Base-by-base conservation (phyloP, 2,329 filamentous ascomycete species). In the Lasiodiplodia sp. region DNA sequence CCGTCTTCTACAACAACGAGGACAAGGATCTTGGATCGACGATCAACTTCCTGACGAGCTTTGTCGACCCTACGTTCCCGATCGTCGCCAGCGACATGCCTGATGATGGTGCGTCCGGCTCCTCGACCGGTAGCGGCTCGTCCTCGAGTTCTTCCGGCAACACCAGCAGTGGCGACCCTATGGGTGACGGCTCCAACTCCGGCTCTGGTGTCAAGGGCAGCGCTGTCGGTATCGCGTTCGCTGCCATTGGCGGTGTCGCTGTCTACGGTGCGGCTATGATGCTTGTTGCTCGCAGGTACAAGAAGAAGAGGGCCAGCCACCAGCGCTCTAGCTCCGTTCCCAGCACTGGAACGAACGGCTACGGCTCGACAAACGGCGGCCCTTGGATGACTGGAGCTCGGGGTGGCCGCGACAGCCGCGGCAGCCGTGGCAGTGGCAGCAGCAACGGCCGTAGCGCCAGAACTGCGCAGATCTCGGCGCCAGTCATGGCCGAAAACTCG, bases 241-340 rank as follows among this genome's bases (percentile, higher is more conserved):
- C 92, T 74, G 91, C 92, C 31, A 88, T 94, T 38, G 87, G 88
- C 53, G 90, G 94, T 75, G 93, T 92, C 52, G 91, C 90, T 63
- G 90, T 93, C n/a, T 97, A 97, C 73, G 94, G 94, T 76, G 92
- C 92, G 14, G 94, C 93, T 79, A 97, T 97, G 94, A 95, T 97
- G 83, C 90, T 96, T 75, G 89, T 97, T 72, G 94, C 94, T 62
- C 90, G 94, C 70, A 88, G 94, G 70, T 97, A 97, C 87, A 93
- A 94, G 86, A 91, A 92, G 83, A 93, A 92, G 86, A 91, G 89
- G 81, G 88, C 91, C 78, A 84, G 88, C 63, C 92, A 96, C 82
- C 87, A 90, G 75, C 92, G 93, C 69, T 86, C 90, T 65, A 93
- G 89, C 85, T 96, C 93, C 56, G 82, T 95, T 63, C 87, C 90